A percentile compares a stretch with the other conserved stretches of the same genome.
Conservation (phyloP, 805 yeast species). For the Candida coleopterorum region DNA sequence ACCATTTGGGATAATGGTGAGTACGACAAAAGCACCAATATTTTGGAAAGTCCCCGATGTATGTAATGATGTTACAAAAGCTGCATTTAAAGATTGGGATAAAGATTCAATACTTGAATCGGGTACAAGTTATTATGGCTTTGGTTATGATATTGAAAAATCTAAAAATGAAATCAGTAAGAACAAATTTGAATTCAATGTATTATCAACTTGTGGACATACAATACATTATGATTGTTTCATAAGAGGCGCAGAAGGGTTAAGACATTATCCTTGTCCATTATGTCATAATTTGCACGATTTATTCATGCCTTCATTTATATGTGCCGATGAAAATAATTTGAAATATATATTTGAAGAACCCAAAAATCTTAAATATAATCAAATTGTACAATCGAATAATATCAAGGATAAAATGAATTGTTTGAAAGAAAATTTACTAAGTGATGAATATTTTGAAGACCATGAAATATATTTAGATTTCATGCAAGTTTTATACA, state of each 20-base stretch:
- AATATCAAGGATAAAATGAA: slow-evolving; percentile 24
- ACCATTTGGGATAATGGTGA: slow-evolving; percentile 56
- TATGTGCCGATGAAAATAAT: slow-evolving; percentile 19
- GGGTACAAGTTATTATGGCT: slow-evolving; percentile 15
- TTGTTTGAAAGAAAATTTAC: slow-evolving; percentile 18
- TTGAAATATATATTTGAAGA: slow-evolving; percentile 6
- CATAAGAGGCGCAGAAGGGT: slow-evolving; percentile 20
- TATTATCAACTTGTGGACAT: slow-evolving; percentile 48
- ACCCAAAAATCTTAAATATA: slow-evolving; percentile 15
- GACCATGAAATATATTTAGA: neutral
- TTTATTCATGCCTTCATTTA: slow-evolving; percentile 41
- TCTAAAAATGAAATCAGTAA: slow-evolving; percentile 10
- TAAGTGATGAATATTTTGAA: slow-evolving; percentile 9
- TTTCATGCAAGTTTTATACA: slow-evolving; percentile 2
- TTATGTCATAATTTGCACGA: slow-evolving; percentile 45
- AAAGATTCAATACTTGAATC: slow-evolving; percentile 15
- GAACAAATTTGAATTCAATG: slow-evolving; percentile 17
- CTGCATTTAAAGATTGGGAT: slow-evolving; percentile 22
- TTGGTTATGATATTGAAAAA: slow-evolving; percentile 15
- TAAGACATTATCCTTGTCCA: slow-evolving; percentile 40
- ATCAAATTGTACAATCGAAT: slow-evolving; percentile 18
- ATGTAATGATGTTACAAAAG: slow-evolving; percentile 12
- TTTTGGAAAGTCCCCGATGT: slow-evolving; percentile 44
- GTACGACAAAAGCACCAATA: slow-evolving; percentile 40
- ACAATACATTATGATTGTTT: slow-evolving; percentile 48